Conservation (phyloP, 2,329 filamentous ascomycete species). For the Phyllosticta citriasiana region DNA sequence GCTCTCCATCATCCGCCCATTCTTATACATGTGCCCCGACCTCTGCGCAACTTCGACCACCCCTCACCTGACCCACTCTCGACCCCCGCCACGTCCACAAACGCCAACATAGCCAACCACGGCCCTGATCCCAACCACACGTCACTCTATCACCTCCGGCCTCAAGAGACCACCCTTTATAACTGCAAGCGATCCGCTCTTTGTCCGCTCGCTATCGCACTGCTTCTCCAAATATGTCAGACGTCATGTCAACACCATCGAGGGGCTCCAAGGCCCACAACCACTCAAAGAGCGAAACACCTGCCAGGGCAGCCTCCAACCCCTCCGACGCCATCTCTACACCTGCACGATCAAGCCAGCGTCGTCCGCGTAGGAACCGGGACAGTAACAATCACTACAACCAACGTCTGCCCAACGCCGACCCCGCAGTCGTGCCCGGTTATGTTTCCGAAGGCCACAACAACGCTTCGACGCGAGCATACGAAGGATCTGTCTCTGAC, state of each 20-base stretch:
- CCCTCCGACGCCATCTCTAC: conserved; percentile 14
- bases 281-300: conserved; percentile 18
- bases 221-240: neutral
- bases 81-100: conserved; percentile 4
- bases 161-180: neutral
- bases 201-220: neutral
- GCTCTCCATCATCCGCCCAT: neutral
- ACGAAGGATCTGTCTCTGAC: conserved; percentile 33
- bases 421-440: conserved; percentile 12
- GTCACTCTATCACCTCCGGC: conserved; percentile 1
- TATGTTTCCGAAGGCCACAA: conserved; percentile 14
- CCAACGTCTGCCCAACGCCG: conserved; percentile 11
- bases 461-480: conserved; percentile 19
- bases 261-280: conserved; percentile 23
- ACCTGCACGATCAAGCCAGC: conserved; percentile 19
- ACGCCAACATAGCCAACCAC: conserved; percentile 9
- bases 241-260: conserved; percentile 17
- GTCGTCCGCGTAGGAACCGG: conserved; percentile 25
- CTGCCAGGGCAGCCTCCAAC: conserved; percentile 16
- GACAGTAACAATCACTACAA: conserved; percentile 17
- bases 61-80: conserved; percentile 4
- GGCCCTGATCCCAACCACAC: neutral
- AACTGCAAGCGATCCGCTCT: neutral
- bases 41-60: conserved; percentile 1
- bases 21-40: conserved; percentile 10